Evolutionary conservation across 345 rosid genomes (phyloP).

Genomic region (Arabidopsis thaliana): DNA sequence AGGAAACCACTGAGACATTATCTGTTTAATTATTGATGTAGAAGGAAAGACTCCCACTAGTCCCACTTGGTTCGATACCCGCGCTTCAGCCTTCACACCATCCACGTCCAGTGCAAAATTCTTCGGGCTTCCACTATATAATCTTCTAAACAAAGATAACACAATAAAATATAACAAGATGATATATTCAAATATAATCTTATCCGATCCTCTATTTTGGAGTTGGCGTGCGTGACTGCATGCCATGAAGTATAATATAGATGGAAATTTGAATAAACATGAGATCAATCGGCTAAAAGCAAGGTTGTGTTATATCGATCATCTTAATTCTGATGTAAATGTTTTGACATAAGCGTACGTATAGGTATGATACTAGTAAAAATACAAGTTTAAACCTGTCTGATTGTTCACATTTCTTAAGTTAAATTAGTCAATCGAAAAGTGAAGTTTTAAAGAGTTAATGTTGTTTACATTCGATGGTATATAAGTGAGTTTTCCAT

Average conservation of each 20-base stretch:
- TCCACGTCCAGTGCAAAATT: neutral
- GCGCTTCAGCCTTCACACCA: slow-evolving; percentile 26
- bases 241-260: neutral
- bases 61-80: slow-evolving; percentile 29
- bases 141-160: neutral
- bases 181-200: neutral
- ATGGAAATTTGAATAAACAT: neutral
- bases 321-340: no score
- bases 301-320: neutral
- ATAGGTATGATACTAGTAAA: no score
- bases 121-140: neutral
- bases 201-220: slow-evolving; percentile 9
- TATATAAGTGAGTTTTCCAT: neutral
- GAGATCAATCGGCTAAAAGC: no score
- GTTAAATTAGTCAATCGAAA: neutral
- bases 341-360: no score
- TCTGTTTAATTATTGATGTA: neutral
- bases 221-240: neutral
- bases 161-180: neutral
- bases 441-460: neutral
- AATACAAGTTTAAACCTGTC: neutral
- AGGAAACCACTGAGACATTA: slow-evolving; percentile 17
- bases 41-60: slow-evolving; percentile 17
- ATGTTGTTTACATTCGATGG: neutral
- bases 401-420: neutral